Conservation (phyloP, 805 yeast genomes). For the Yamadazyma kitorensis region DNA sequence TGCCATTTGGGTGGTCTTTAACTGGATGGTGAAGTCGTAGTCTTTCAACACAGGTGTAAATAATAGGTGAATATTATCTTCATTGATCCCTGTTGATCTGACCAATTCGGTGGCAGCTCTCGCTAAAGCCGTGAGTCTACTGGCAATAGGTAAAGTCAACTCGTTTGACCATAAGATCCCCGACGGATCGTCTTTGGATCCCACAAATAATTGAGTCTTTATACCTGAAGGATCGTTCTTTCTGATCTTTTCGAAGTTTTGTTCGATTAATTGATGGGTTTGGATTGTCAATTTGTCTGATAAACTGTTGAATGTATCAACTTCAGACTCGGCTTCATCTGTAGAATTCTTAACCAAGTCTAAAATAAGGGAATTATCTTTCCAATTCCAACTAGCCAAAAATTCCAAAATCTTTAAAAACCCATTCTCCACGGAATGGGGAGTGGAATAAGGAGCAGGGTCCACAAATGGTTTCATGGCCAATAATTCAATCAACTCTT, state of each 20-base stretch:
- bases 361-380: slow-evolving; percentile 75
- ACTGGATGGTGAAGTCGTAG: slow-evolving; percentile 73
- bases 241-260: slow-evolving; percentile 66
- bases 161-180: slow-evolving; percentile 80
- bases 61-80: slow-evolving; percentile 45
- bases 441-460: slow-evolving; percentile 79
- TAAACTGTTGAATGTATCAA: slow-evolving; percentile 36
- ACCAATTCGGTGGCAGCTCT: slow-evolving; percentile 65
- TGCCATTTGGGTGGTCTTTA: slow-evolving; percentile 46
- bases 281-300: slow-evolving; percentile 62
- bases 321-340: slow-evolving; percentile 16
- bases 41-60: slow-evolving; percentile 84
- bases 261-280: slow-evolving; percentile 58
- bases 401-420: slow-evolving; percentile 71
- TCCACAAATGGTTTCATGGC: slow-evolving; percentile 84
- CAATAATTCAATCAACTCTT: slow-evolving; percentile 78
- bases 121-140: slow-evolving; percentile 84
- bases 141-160: slow-evolving; percentile 68
- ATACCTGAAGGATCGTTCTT: slow-evolving; percentile 78
- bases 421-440: slow-evolving; percentile 77
- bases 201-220: slow-evolving; percentile 78
- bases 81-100: slow-evolving; percentile 40
- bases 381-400: slow-evolving; percentile 91
- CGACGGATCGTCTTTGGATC: slow-evolving; percentile 78
- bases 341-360: slow-evolving; percentile 56